These are phyloP conservation scores for Lumnitzera racemosa DNA, from an alignment of 345 rosid species.

Conservation along the genomic window DNA sequence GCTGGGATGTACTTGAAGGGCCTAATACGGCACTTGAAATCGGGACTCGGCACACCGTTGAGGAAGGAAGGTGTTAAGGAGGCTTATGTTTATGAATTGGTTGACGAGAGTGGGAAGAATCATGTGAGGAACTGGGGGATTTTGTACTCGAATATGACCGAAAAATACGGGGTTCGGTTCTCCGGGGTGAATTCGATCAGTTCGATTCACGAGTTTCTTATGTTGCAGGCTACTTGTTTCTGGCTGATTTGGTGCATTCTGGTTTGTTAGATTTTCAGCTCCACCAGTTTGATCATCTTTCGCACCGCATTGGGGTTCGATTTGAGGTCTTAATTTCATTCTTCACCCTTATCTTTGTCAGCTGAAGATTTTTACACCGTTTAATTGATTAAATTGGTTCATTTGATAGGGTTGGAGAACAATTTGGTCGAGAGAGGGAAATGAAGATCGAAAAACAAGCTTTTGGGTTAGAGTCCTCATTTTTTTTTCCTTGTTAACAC, in stretches of 20 bases:
- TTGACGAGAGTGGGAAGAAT: slow-evolving; percentile 37
- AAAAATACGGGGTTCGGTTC: slow-evolving; percentile 50
- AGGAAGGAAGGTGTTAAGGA: slow-evolving; percentile 70
- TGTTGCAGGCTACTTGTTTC: background rate
- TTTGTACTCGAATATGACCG: slow-evolving; percentile 53
- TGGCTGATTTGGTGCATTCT: slow-evolving; percentile 3
- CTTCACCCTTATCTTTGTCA: no score
- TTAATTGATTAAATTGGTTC: no score
- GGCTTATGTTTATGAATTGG: slow-evolving; percentile 64
- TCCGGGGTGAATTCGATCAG: slow-evolving; percentile 18
- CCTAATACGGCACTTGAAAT: slow-evolving; percentile 46
- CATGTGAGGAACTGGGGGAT: slow-evolving; percentile 58
- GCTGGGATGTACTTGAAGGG: slow-evolving; percentile 70
- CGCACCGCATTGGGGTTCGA: no score
- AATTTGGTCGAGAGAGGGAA: no score
- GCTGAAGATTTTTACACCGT: no score
- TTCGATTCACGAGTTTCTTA: background rate
- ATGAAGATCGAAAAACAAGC: no score
- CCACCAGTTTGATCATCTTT: no score
- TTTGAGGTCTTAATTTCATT: no score
- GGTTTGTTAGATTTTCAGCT: background rate
- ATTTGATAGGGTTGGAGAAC: no score
- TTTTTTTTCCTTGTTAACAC: no score
- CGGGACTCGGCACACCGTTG: slow-evolving; percentile 73
- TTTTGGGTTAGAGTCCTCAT: no score